Evolutionary conservation across 2,329 filamentous ascomycete species (phyloP), one percentile per base, ranked within the genome.

Genomic region (Bretziella fagacearum): DNA sequence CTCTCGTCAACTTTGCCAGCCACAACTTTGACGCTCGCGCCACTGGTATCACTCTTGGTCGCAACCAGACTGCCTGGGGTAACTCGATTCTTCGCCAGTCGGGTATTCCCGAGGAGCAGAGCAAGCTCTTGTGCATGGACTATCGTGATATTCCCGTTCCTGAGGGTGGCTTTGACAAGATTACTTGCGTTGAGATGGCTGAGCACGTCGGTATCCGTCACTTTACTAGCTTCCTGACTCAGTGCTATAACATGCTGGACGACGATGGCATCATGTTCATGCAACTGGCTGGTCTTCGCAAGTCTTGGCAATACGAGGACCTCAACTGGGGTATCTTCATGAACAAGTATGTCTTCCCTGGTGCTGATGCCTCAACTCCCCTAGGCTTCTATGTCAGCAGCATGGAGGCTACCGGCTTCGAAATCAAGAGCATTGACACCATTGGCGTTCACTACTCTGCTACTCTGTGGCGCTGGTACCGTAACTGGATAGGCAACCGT

Each of bases 281-380:
- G 52, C 91, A 96, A 65, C 86, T 93, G 57, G 86, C 89, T 56
- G 91, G 91, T 66, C 74, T 98, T 52, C 81, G 91, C 56, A 93
- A 93, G 70, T 70, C 74, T 53, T 96, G 91, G 91, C 91, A 96
- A 65, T 96, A 94, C 60, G 87, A 96, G 71, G 89, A 96, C 66
- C 74, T 95, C 44, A 83, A 89, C 63, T 96, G 91, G 91, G 91
- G 91, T 62, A 74, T 96, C 40, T 96, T 95, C 74, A 93, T 96
- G 86, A 96, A 96, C 79, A 95, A 94, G 70, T 94, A 96, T 65
- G 73, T 96, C 63, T 96, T 96, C 75, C 91, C 87, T 27, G 91
- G 91, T 61, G 91, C 91, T 44, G 91, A 96, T 61, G 91, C 91
- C 45, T 93, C 84, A 36, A 93, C 86, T 50, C 91, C 91, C 44